Evolutionary conservation across 805 yeast species (phyloP), one percentile per base, ranked within the genome.

Genomic region (Candida morakotiae): DNA sequence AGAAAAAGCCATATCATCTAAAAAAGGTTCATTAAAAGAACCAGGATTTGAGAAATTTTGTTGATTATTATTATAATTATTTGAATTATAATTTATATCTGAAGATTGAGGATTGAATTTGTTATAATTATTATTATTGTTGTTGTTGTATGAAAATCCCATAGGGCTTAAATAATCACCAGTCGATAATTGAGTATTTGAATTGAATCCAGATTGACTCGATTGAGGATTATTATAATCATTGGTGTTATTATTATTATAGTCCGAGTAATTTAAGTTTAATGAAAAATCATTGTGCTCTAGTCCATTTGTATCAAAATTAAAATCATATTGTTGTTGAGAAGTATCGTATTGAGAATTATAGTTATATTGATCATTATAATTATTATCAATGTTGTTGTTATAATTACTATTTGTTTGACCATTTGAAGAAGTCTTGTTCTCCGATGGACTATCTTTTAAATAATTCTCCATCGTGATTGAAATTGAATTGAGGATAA

Each of bases 11-110:
- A 34, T 21, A 24, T 37, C 41, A 25, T 61, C 66, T 38, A 62
- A 47, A 34, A 58, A 56, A 10, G 63, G 63, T 29, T 61, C 66
- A 37, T 52, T 54, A 26, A 45, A 46, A 4, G 54, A 52, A 6
- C 42, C 44, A 7, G 47, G 43, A 21, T 45, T 42, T 13, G 44
- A 36, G 18, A 31, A 31, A 11, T n/a, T 5, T 13, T 31, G n/a
- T 3, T 30, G n/a, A 15, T 30, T 21, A 5, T n/a, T 20, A 14
- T 21, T 21, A 15, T 17, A 8, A 15, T 21, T 19, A n/a, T 35
- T 39, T 5, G 28, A 30, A 9, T 29, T 32, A 20, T 25, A 35
- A 13, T 25, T 29, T n/a, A n/a, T n/a, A n/a, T n/a, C n/a, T 11
- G 30, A 28, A 6, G 38, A 11, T 24, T 34, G 41, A 13, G 24